A percentile compares a stretch with the other conserved stretches of the same genome.
phyloP scores from a whole-genome alignment of 805 yeast species.

The Teunomyces lycoperdinae region DNA sequence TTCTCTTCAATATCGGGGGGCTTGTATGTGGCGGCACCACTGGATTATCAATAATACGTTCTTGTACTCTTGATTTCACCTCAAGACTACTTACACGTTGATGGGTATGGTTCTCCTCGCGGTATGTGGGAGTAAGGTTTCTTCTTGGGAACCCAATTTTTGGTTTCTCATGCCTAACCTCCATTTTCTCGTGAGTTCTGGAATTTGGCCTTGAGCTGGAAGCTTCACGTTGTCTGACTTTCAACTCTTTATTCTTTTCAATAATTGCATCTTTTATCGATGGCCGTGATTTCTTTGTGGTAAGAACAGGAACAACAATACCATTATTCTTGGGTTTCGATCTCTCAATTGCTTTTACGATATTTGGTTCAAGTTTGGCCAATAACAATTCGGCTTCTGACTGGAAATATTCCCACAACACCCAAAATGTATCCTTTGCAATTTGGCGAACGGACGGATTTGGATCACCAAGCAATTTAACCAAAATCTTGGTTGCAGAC shows the following conservation, averaged over 20 bases:
- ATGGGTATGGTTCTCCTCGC: not conserved
- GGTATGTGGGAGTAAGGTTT: not conserved
- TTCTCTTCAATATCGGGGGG: not conserved
- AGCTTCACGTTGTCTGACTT: slow-evolving; percentile 17
- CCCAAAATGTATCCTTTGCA: slow-evolving; percentile 76
- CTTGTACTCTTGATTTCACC: not conserved
- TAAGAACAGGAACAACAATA: slow-evolving; percentile 1
- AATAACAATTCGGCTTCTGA: slow-evolving; percentile 43
- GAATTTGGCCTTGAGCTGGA: slow-evolving; percentile 20
- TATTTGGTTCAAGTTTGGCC: slow-evolving; percentile 11
- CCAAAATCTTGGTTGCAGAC: slow-evolving; percentile 47
- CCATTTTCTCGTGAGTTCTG: slow-evolving; percentile 9
- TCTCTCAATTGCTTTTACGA: slow-evolving; percentile 11
- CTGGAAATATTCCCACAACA: slow-evolving; percentile 54
- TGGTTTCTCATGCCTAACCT: not conserved
- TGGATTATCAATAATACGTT: not conserved
- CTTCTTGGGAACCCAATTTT: slow-evolving; percentile 6
- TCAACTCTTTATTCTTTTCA: slow-evolving; percentile 42
- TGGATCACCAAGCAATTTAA: slow-evolving; percentile 71
- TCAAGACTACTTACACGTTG: not conserved
- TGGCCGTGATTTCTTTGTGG: slow-evolving; percentile 30
- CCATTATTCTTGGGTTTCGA: slow-evolving; percentile 9
- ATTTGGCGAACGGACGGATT: slow-evolving; percentile 76
- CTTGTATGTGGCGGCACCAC: not conserved
- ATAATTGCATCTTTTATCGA: slow-evolving; percentile 49